These are phyloP conservation scores for Globisporangium megalacanthum DNA, from an alignment of 352 stramenopile genomes.

Conservation along the genomic window DNA sequence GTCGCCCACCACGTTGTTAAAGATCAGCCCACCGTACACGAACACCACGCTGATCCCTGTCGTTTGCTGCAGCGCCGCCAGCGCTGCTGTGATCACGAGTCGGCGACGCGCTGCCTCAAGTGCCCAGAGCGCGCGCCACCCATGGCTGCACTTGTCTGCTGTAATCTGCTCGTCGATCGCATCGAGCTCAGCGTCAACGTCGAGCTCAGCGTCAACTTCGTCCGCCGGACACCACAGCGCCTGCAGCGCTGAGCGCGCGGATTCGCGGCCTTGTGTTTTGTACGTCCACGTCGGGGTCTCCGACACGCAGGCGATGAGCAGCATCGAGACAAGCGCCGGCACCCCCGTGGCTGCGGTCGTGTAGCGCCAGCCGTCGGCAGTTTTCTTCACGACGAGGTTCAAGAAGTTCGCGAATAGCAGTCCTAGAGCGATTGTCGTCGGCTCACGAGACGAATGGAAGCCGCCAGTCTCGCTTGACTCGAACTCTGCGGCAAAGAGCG, in stretches of 20 bases:
- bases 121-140: slow-evolving; percentile 31
- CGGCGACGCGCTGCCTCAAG: slow-evolving; percentile 12
- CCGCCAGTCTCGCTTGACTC: slow-evolving; percentile 34
- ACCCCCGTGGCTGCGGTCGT: slow-evolving; percentile 24
- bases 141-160: slow-evolving; percentile 17
- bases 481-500: slow-evolving; percentile 39
- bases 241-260: slow-evolving; percentile 22
- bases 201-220: slow-evolving; percentile 23
- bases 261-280: slow-evolving; percentile 28
- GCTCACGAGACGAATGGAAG: slow-evolving; percentile 34
- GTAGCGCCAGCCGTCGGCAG: slow-evolving; percentile 25
- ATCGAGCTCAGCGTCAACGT: too few species aligned
- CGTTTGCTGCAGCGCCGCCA: slow-evolving; percentile 36
- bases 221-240: slow-evolving; percentile 24
- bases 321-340: slow-evolving; percentile 31
- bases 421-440: slow-evolving; percentile 36
- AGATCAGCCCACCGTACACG: slow-evolving; percentile 27
- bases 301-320: slow-evolving; percentile 37
- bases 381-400: slow-evolving; percentile 22
- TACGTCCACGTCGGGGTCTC: slow-evolving; percentile 50
- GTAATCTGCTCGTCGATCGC: slow-evolving; percentile 42
- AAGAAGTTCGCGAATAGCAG: slow-evolving; percentile 35
- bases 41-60: slow-evolving; percentile 36
- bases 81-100: slow-evolving; percentile 24
- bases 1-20: slow-evolving; percentile 29